Percentiles rank a stretch among this genome's conserved stretches.
These are phyloP conservation scores for Veloporphyrellus conicus DNA, from an alignment of 1,284 basidiomycete species.

Conservation along the genomic window DNA sequence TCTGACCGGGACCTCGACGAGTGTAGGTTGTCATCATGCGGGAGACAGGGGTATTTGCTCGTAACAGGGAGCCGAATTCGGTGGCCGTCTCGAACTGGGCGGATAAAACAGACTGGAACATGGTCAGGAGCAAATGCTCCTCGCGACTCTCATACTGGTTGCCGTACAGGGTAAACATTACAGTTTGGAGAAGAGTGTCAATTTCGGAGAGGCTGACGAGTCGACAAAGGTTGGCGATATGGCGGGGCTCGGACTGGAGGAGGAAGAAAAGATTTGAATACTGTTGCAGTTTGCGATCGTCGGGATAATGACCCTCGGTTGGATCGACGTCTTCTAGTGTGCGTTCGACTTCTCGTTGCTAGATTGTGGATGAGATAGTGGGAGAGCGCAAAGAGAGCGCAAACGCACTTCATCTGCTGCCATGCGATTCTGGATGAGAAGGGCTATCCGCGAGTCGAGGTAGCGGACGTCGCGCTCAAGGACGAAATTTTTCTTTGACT, in stretches of 20 bases:
- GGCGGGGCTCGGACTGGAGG: conserved; percentile 94
- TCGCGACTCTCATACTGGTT: conserved; percentile 99
- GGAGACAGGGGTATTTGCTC: conserved; percentile 97
- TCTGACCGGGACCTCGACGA: conserved; percentile 94
- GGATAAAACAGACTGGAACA: conserved; percentile 98
- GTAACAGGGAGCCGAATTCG: conserved; percentile 94
- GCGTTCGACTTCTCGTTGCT: conserved; percentile 91
- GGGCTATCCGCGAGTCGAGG: conserved; percentile 93
- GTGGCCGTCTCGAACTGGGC: conserved; percentile 98
- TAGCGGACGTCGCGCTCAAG: conserved; percentile 97
- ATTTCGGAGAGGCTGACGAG: conserved; percentile 95
- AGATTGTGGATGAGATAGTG: conserved; percentile 16
- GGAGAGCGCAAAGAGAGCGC: neutral
- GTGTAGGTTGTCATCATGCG: conserved; percentile 99
- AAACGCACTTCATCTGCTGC: conserved; percentile 84
- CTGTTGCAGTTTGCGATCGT: conserved; percentile 90
- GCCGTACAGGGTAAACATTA: conserved; percentile 99
- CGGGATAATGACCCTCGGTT: conserved; percentile 83
- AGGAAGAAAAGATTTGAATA: conserved; percentile 99
- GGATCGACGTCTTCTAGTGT: conserved; percentile 94
- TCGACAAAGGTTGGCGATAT: conserved; percentile 95
- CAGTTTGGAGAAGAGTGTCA: conserved; percentile 97
- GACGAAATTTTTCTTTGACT: conserved; percentile 99
- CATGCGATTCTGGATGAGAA: conserved; percentile 98
- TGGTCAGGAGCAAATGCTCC: conserved; percentile 95